Conservation (phyloP, 345 rosid genomes). For the Citrus trifoliata region DNA sequence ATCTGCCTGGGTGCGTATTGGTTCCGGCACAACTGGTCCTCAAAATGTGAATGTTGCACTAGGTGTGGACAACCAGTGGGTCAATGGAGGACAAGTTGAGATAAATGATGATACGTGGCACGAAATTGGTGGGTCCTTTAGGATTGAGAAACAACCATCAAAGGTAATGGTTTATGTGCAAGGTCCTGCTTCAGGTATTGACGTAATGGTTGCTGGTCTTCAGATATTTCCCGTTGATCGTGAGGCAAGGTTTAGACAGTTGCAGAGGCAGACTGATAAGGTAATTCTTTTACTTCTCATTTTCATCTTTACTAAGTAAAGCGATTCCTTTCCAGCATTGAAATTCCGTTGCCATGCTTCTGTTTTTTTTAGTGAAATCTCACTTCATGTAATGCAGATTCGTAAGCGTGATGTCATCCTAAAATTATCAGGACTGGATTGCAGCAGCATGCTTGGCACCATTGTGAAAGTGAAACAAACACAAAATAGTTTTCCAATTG, state of each 20-base stretch:
- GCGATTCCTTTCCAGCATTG: not conserved
- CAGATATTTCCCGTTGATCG: conserved; percentile 79
- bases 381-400: conserved; percentile 44
- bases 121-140: conserved; percentile 85
- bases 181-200: conserved; percentile 80
- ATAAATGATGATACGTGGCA: conserved; percentile 74
- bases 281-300: conserved; percentile 26
- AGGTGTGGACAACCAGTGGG: conserved; percentile 84
- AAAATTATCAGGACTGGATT: conserved; percentile 51
- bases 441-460: conserved; percentile 41
- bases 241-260: conserved; percentile 51
- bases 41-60: conserved; percentile 89
- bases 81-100: conserved; percentile 91
- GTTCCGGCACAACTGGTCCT: conserved; percentile 47
- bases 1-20: conserved; percentile 85
- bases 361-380: not conserved
- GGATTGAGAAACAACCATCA: conserved; percentile 83
- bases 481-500: conserved; percentile 73
- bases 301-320: not conserved
- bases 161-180: conserved; percentile 80
- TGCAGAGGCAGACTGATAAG: conserved; percentile 67
- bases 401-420: conserved; percentile 77
- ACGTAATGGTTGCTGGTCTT: conserved; percentile 78
- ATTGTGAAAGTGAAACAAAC: conserved; percentile 60
- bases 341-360: not conserved